Evolutionary conservation across 2,329 filamentous ascomycete species (phyloP), one percentile per base, ranked within the genome.

Genomic region (Thelonectria blattea): DNA sequence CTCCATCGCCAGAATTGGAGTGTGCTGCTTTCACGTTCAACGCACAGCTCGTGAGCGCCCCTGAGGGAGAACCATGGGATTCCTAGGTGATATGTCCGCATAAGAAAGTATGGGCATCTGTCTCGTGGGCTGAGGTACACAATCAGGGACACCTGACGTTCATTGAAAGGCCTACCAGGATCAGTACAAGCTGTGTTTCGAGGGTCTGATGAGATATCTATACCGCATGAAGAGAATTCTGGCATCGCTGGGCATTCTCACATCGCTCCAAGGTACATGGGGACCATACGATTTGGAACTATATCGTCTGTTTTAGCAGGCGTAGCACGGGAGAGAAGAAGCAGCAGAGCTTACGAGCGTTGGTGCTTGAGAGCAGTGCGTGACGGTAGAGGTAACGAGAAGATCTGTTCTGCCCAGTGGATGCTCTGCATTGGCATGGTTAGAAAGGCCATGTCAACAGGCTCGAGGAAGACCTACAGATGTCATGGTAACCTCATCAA

Each of bases 331-430:
- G 17, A 37, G 24, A 17, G 22, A n/a, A n/a, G 14, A 34, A 37
- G 24, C 27, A 30, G 15, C 15, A 15, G 7, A 34, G 56, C 73
- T 62, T 62, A 78, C 76, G 65, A 63, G 51, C 69, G 72, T 12
- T 76, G 64, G 49, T 80, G 75, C 65, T 79, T 81, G 52, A 87
- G 72, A 5, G 78, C 75, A 5, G 83, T 86, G 12, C 80, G 76
- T 11, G 79, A 80, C 0, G 84, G 79, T 41, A 85, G 73, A 0
- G 83, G 82, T 18, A 82, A 75, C 1, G 83, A 82, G 64, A 88
- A 88, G 22, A 88, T 85, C 42, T 83, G 79, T 65, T 87, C 81
- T 6, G 85, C 84, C 86, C 86, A 89, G 68, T 88, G 85, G 5
- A 78, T 73, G 51, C 75, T 75, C 83, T 87, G 61, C 17, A 34